A percentile compares a stretch with the other conserved stretches of the same genome.
phyloP scores from a whole-genome alignment of 2,329 filamentous ascomycete species.

The Curvularia sp. region DNA sequence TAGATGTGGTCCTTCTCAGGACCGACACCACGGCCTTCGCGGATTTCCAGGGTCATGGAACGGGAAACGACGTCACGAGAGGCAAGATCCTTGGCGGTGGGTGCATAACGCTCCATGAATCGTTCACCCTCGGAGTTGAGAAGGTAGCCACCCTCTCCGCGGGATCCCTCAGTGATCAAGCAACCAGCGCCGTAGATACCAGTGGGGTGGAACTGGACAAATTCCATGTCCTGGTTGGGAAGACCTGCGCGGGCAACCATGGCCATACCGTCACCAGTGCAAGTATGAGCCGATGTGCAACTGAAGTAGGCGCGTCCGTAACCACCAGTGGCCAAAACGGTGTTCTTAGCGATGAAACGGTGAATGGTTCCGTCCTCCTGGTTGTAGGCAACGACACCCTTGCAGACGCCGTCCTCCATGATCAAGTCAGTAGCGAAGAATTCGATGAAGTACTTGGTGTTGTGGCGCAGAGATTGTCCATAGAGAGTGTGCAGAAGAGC shows the following conservation, averaged over 20 bases:
- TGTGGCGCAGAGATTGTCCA: conserved; percentile 94
- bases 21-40: conserved; percentile 94
- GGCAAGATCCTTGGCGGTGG: conserved; percentile 96
- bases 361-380: conserved; percentile 98
- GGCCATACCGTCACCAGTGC: conserved; percentile 98
- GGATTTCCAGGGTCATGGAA: conserved; percentile 98
- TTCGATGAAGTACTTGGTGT: conserved; percentile 99
- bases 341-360: conserved; percentile 96
- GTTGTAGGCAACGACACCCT: conserved; percentile 96
- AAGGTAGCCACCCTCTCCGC: conserved; percentile 97
- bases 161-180: conserved; percentile 96
- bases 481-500: conserved; percentile 98
- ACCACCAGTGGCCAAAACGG: conserved; percentile 93
- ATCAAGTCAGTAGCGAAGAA: conserved; percentile 97
- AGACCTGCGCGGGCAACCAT: conserved; percentile 98
- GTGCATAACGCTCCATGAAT: conserved; percentile 99
- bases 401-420: conserved; percentile 97
- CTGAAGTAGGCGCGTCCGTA: conserved; percentile 98
- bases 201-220: conserved; percentile 98
- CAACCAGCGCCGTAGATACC: conserved; percentile 97
- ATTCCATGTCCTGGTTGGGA: conserved; percentile 98
- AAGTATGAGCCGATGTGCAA: conserved; percentile 97
- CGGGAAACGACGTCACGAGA: conserved; percentile 95
- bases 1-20: conserved; percentile 98
- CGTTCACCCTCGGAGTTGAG: conserved; percentile 97